phyloP scores from a whole-genome alignment of 495 filamentous ascomycete genomes.

The Neurospora tetraspora region DNA sequence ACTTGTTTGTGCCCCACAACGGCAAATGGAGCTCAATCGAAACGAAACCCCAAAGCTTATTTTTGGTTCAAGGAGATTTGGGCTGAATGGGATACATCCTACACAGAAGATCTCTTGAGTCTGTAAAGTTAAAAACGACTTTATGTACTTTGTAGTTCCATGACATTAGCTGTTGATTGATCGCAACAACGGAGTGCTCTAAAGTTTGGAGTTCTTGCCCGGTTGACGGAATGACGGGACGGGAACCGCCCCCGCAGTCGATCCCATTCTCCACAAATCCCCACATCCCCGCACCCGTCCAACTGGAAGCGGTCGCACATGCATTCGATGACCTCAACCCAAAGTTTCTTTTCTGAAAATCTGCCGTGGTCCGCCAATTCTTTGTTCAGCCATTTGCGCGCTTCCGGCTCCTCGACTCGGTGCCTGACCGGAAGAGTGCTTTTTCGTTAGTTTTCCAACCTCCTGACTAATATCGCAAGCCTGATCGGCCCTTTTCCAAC shows the following conservation, averaged over 20 bases:
- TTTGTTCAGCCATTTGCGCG: background rate
- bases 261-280: background rate
- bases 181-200: background rate
- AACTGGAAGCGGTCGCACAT: background rate
- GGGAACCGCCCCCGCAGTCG: background rate
- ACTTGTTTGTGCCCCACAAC: background rate
- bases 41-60: background rate
- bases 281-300: background rate
- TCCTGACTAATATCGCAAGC: background rate
- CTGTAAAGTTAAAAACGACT: no score
- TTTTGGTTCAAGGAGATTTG: background rate
- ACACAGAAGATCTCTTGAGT: background rate
- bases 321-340: background rate
- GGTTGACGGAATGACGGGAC: background rate
- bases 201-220: background rate
- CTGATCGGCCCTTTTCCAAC: constrained; percentile 10
- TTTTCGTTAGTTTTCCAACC: background rate
- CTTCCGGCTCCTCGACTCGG: background rate
- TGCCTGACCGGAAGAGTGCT: background rate
- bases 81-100: background rate
- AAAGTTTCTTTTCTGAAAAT: background rate
- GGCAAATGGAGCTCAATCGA: background rate
- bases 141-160: background rate
- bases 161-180: background rate
- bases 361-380: background rate